phyloP scores from a whole-genome alignment of 179 eudicot genomes.

The Heliamphora pulchella region DNA sequence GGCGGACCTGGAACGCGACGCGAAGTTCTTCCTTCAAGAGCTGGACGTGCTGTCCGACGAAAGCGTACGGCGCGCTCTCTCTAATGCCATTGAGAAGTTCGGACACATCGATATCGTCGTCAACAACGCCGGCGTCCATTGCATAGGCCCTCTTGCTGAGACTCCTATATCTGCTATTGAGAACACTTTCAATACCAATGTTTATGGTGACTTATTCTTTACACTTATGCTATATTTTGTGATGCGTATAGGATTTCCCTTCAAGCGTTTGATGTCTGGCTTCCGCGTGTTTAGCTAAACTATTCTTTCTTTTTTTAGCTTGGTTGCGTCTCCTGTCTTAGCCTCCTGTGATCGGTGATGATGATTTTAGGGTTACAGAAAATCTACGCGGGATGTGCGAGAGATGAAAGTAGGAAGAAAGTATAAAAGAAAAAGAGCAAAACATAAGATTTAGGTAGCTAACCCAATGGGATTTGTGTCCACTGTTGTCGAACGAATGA shows the following conservation, averaged over 20 bases:
- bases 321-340: not conserved
- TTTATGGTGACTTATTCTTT: slow-evolving; percentile 42
- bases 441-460: too few relatives aligned
- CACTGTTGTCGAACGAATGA: too few relatives aligned
- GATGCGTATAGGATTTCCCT: not conserved
- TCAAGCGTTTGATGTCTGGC: not conserved
- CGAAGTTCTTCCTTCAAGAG: slow-evolving; percentile 44
- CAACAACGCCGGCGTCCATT: slow-evolving; percentile 80
- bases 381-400: too few relatives aligned
- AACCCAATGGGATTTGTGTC: too few relatives aligned
- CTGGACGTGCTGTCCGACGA: slow-evolving; percentile 64
- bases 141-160: slow-evolving; percentile 86
- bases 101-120: slow-evolving; percentile 67
- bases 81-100: slow-evolving; percentile 42
- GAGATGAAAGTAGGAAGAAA: too few relatives aligned
- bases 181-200: slow-evolving; percentile 64
- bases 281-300: not conserved
- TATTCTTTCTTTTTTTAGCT: not conserved
- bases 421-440: too few relatives aligned
- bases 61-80: slow-evolving; percentile 40
- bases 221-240: not conserved
- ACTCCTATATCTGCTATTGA: slow-evolving; percentile 50
- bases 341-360: not conserved
- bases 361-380: too few relatives aligned
- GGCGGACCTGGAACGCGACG: slow-evolving; percentile 40